Conservation (phyloP, 345 rosid genomes). For the Abelmoschus esculentus region DNA sequence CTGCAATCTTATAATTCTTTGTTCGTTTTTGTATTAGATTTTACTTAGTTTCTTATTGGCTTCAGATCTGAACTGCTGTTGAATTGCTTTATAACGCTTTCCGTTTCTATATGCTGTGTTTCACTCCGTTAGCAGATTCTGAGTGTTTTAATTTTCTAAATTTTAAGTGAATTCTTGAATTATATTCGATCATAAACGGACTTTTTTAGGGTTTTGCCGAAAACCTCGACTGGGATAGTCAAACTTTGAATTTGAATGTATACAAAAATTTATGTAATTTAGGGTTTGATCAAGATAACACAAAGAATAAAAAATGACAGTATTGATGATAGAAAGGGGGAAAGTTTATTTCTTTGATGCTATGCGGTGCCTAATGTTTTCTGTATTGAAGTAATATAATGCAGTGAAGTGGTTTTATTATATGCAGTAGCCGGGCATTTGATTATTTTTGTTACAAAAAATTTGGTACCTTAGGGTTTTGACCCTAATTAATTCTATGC, state of each 20-base stretch:
- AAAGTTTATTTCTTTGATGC: too few relatives aligned
- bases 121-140: background rate
- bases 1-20: background rate
- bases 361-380: too few relatives aligned
- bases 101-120: background rate
- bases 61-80: background rate
- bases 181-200: background rate
- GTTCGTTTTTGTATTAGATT: background rate
- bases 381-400: too few relatives aligned
- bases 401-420: background rate
- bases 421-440: background rate
- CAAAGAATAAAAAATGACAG: background rate
- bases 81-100: background rate
- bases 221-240: background rate
- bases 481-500: background rate
- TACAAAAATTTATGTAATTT: background rate
- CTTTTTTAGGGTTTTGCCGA: background rate
- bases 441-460: background rate
- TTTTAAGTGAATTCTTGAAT: background rate
- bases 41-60: background rate
- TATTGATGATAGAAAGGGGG: background rate
- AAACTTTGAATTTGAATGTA: background rate
- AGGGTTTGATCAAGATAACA: background rate
- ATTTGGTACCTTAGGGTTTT: background rate
- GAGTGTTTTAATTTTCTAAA: background rate